phyloP scores from a whole-genome alignment of 2,329 filamentous ascomycete species.

The Ceratocystis cubensis region DNA sequence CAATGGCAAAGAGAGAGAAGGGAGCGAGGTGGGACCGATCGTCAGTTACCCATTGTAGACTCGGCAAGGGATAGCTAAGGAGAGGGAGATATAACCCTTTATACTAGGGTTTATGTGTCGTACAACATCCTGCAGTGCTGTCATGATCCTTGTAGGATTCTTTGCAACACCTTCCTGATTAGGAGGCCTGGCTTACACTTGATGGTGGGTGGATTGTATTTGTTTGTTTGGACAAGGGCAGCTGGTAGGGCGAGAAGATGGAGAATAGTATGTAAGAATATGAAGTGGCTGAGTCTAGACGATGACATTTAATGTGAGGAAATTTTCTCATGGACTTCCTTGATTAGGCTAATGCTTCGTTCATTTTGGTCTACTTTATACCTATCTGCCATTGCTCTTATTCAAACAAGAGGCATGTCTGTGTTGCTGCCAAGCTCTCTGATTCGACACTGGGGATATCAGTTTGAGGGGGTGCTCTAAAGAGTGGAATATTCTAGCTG shows the following conservation, averaged over 20 bases:
- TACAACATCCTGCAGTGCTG: not conserved
- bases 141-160: not conserved
- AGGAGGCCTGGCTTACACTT: not conserved
- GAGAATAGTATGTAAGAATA: too few species aligned
- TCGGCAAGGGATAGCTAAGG: not conserved
- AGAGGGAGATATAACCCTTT: not conserved
- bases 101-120: not conserved
- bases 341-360: too few species aligned
- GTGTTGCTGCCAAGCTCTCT: too few species aligned
- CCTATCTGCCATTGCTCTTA: too few species aligned
- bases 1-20: not conserved
- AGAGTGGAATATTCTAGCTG: too few species aligned
- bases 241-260: not conserved
- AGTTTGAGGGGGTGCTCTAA: too few species aligned
- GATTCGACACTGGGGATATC: too few species aligned
- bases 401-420: too few species aligned
- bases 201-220: not conserved
- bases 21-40: not conserved
- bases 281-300: too few species aligned
- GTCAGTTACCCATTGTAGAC: not conserved
- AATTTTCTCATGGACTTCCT: too few species aligned
- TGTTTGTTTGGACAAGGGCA: not conserved
- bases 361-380: too few species aligned
- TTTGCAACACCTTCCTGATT: constrained; percentile 2
- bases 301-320: too few species aligned